phyloP scores from a whole-genome alignment of 1,284 basidiomycete genomes.

The Volvariella volvacea region DNA sequence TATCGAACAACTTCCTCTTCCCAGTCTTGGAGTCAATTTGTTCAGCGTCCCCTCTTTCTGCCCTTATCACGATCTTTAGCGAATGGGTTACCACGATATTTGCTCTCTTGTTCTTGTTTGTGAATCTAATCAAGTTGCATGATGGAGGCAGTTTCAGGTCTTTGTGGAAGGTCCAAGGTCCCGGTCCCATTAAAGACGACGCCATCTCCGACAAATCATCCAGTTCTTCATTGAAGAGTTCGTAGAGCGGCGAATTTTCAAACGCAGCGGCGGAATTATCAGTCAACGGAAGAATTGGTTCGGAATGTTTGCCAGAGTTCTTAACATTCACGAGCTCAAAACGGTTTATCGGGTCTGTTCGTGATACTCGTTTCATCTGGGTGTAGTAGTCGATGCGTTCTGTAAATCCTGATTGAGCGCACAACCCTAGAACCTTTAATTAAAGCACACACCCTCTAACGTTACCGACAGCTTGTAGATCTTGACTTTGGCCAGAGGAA shows the following conservation, averaged over 20 bases:
- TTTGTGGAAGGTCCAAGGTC: conserved; percentile 64
- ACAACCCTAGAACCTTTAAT: conserved; percentile 2
- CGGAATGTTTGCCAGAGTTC: conserved; percentile 38
- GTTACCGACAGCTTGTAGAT: conserved; percentile 72
- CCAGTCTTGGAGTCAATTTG: conserved; percentile 61
- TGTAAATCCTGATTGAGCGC: conserved; percentile 23
- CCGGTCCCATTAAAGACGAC: conserved; percentile 64
- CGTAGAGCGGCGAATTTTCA: conserved; percentile 46
- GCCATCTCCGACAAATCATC: conserved; percentile 47
- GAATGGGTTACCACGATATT: conserved; percentile 78
- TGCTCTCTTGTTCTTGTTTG: conserved; percentile 77
- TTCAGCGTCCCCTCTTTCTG: conserved; percentile 73
- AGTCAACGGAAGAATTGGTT: conserved; percentile 62
- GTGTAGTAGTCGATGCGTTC: conserved; percentile 81
- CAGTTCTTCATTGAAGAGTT: conserved; percentile 28
- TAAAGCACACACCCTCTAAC: conserved; percentile 67
- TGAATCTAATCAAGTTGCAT: conserved; percentile 62
- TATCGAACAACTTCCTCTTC: conserved; percentile 81
- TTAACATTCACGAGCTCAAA: conserved; percentile 68
- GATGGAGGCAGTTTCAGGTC: conserved; percentile 51
- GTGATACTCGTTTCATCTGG: conserved; percentile 61
- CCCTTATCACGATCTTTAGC: conserved; percentile 80
- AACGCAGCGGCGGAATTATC: conserved; percentile 51
- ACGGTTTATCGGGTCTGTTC: conserved; percentile 68
- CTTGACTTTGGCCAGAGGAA: conserved; percentile 83